Percentiles rank a stretch among this genome's conserved stretches.
Evolutionary conservation across 495 filamentous ascomycete species (phyloP).

Genomic region (Neurospora discreta): DNA sequence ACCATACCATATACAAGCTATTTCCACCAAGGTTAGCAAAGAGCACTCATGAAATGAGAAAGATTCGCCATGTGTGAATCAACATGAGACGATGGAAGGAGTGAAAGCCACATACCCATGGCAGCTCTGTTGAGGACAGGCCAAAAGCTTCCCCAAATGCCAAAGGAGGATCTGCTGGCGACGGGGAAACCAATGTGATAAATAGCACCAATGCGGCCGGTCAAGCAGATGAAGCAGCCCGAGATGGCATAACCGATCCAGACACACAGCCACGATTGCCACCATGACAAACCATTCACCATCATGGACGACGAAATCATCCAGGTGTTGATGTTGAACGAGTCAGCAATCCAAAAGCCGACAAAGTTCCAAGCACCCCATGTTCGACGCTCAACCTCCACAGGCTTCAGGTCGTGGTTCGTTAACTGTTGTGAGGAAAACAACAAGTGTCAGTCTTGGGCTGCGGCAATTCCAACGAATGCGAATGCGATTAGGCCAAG

Average conservation of each 20-base stretch:
- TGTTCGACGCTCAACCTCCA: slow-evolving; percentile 72
- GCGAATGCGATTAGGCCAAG: not conserved
- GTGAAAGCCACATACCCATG: slow-evolving; percentile 41
- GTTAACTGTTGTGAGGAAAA: slow-evolving; percentile 42
- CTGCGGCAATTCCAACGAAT: not conserved
- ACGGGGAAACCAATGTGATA: slow-evolving; percentile 89
- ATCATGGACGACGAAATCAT: slow-evolving; percentile 87
- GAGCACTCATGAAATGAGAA: not conserved
- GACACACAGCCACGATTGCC: slow-evolving; percentile 89
- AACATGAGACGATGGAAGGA: not conserved
- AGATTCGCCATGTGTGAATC: not conserved
- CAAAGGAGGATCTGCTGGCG: slow-evolving; percentile 62
- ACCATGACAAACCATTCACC: slow-evolving; percentile 73
- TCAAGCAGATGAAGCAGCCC: slow-evolving; percentile 60
- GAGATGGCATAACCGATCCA: slow-evolving; percentile 78
- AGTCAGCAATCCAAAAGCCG: slow-evolving; percentile 87
- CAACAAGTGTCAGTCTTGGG: slow-evolving; percentile 1
- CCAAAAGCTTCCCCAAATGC: slow-evolving; percentile 83
- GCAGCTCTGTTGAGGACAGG: slow-evolving; percentile 82
- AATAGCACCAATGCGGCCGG: slow-evolving; percentile 78
- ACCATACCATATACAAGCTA: slow-evolving; percentile 72
- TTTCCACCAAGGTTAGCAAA: not conserved
- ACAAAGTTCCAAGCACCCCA: slow-evolving; percentile 88
- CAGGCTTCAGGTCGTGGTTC: slow-evolving; percentile 85
- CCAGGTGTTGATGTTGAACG: slow-evolving; percentile 97